A percentile compares a stretch with the other conserved stretches of the same genome.
Evolutionary conservation across 108 stramenopile genomes (phyloP).

Genomic region (Aurantiochytrium sp.): DNA sequence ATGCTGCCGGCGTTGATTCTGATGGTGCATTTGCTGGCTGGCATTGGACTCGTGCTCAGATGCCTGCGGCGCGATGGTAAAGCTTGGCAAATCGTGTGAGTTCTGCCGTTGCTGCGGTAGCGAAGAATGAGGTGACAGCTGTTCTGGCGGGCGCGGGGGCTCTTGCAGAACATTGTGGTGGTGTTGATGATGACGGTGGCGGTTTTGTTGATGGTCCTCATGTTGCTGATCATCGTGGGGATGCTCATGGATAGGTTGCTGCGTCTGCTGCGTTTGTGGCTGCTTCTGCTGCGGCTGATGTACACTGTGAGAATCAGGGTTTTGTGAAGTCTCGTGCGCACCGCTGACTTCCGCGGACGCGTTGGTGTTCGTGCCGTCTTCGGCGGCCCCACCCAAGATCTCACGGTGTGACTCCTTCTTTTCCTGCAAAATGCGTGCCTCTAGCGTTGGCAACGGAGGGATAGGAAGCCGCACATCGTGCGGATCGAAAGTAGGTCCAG

Average conservation of each 20-base stretch:
- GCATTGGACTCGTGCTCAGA: too few species aligned
- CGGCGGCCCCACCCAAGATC: background rate
- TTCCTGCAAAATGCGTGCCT: background rate
- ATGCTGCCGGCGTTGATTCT: background rate
- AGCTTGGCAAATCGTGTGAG: too few species aligned
- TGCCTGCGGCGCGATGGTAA: too few species aligned
- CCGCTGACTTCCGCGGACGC: too few species aligned
- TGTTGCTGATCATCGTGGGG: background rate
- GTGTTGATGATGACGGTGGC: background rate
- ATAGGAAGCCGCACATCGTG: background rate
- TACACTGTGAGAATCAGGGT: too few species aligned
- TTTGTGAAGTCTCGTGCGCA: too few species aligned
- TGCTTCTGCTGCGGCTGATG: background rate
- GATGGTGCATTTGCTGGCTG: background rate
- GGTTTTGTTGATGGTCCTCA: background rate
- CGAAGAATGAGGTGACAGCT: background rate
- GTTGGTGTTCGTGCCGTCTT: too few species aligned
- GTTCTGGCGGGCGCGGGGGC: background rate
- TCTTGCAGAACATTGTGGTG: background rate
- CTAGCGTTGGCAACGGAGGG: background rate
- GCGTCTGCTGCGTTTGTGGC: background rate
- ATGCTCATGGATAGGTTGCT: background rate
- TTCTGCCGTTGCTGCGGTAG: background rate
- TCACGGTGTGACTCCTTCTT: background rate
- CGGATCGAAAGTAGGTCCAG: background rate